A percentile compares a stretch with the other conserved stretches of the same genome.
Conservation (phyloP, 352 stramenopile species). For the Phytophthora palmivora region DNA sequence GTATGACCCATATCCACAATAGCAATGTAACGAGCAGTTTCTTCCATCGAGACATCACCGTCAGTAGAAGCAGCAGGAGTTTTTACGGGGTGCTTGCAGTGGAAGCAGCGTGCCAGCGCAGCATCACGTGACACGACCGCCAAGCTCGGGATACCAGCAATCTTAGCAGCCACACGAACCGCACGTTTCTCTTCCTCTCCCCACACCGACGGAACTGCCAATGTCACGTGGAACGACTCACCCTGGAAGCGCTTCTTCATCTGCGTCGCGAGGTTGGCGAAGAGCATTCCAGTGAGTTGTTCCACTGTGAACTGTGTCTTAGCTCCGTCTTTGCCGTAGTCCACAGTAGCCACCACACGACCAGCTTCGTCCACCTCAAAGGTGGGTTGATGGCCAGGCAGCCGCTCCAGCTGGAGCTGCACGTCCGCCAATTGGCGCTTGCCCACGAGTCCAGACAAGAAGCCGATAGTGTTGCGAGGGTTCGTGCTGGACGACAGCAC, state of each 20-base stretch:
- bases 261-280: constrained; percentile 75
- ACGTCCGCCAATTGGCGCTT: constrained; percentile 57
- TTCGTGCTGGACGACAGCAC: constrained; percentile 88
- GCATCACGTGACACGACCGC: constrained; percentile 60
- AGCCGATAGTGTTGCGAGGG: constrained; percentile 82
- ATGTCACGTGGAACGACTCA: constrained; percentile 58
- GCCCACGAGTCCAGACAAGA: constrained; percentile 71
- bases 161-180: constrained; percentile 55
- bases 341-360: constrained; percentile 61
- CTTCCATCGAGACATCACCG: constrained; percentile 35
- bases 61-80: constrained; percentile 15
- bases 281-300: constrained; percentile 81
- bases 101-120: constrained; percentile 79
- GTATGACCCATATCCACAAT: constrained; percentile 92
- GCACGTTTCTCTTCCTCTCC: constrained; percentile 53
- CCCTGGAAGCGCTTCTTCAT: constrained; percentile 64
- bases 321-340: constrained; percentile 56
- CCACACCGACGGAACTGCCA: constrained; percentile 78
- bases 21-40: constrained; percentile 60
- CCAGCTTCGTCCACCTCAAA: constrained; percentile 43
- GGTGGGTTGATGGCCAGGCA: constrained; percentile 58
- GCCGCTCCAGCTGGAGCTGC: constrained; percentile 41
- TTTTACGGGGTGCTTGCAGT: constrained; percentile 82
- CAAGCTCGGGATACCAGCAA: constrained; percentile 67
- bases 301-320: constrained; percentile 70